A percentile compares a stretch with the other conserved stretches of the same genome.
Evolutionary conservation across 1,139 yeast species (phyloP).

Genomic region (Geotrichum bryndzae): DNA sequence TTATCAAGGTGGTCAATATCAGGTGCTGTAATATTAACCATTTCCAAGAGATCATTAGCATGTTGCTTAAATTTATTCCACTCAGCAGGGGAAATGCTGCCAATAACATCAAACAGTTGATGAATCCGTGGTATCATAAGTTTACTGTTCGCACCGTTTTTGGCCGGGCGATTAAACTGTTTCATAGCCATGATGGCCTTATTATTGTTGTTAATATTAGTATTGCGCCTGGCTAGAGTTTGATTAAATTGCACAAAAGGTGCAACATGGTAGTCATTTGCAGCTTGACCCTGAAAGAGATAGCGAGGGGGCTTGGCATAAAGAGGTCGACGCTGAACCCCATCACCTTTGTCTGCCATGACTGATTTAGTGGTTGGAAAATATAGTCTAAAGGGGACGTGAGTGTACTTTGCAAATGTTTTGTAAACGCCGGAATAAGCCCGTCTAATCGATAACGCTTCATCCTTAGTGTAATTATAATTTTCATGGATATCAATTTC

Average conservation of each 20-base stretch:
- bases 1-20: background rate
- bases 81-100: background rate
- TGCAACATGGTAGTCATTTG: constrained; percentile 8
- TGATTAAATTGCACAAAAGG: constrained; percentile 1
- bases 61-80: background rate
- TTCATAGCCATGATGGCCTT: background rate
- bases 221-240: background rate
- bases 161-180: background rate
- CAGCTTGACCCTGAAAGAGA: constrained; percentile 12
- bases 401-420: constrained; percentile 1
- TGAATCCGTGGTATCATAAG: background rate
- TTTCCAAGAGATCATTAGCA: background rate
- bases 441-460: constrained; percentile 2
- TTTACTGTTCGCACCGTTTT: background rate
- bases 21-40: background rate
- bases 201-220: background rate
- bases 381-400: constrained; percentile 1
- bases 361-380: constrained; percentile 7
- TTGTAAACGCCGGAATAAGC: constrained; percentile 8
- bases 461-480: constrained; percentile 16
- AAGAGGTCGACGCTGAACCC: constrained; percentile 14
- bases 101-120: background rate
- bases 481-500: constrained; percentile 20
- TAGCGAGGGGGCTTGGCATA: constrained; percentile 3
- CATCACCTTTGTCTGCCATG: constrained; percentile 17